Evolutionary conservation across 768 basidiomycete genomes (phyloP).

Genomic region (Termitomyces sp.): DNA sequence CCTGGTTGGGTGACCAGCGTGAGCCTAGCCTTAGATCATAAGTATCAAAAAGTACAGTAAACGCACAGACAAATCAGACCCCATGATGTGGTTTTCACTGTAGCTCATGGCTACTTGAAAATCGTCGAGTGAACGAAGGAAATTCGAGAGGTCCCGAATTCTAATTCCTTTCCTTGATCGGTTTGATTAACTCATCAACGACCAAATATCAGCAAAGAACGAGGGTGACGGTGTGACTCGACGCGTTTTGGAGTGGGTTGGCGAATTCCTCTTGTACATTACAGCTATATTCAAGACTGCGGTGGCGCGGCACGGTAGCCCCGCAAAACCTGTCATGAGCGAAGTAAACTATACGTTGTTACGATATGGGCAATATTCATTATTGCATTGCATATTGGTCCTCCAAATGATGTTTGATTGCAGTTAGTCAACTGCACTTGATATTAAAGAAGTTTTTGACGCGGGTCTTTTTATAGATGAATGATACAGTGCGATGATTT

Average conservation of each 20-base stretch:
- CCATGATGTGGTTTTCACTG: constrained; percentile 19
- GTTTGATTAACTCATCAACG: not conserved
- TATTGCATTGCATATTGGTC: no score
- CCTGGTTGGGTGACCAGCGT: not conserved
- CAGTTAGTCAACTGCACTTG: no score
- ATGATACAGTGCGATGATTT: no score
- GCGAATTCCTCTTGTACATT: not conserved
- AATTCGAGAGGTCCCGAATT: not conserved
- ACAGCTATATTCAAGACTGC: no score
- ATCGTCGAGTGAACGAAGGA: not conserved
- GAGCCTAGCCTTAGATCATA: not conserved
- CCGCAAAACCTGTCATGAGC: no score
- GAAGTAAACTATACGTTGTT: no score
- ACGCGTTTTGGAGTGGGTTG: constrained; percentile 1
- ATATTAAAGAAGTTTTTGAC: no score
- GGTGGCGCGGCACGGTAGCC: no score
- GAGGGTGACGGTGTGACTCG: constrained; percentile 7
- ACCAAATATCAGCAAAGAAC: constrained; percentile 8
- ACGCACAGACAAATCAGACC: constrained; percentile 10
- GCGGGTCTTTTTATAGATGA: no score
- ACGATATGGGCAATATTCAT: no score
- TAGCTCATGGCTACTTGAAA: constrained; percentile 12
- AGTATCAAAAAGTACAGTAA: not conserved
- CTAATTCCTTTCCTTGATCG: not conserved
- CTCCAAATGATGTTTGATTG: no score